These are phyloP conservation scores for Naganishia onofrii DNA, from an alignment of 768 basidiomycete genomes.

Conservation along the genomic window DNA sequence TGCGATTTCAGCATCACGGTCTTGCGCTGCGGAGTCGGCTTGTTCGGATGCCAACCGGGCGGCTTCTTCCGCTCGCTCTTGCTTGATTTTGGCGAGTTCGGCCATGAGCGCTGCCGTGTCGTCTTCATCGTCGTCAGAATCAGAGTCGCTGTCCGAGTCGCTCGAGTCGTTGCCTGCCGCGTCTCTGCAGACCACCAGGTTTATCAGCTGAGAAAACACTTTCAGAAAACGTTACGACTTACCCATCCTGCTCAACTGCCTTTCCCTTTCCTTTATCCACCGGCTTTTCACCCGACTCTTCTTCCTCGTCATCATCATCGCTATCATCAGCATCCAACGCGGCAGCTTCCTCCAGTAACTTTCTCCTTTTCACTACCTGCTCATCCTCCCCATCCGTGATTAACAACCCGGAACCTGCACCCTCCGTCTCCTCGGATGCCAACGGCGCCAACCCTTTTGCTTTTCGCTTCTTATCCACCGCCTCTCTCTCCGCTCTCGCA, in stretches of 20 bases:
- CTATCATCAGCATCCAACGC: slow-evolving; percentile 89
- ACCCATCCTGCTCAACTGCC: slow-evolving; percentile 49
- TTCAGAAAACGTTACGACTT: slow-evolving; percentile 12
- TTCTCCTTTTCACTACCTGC: slow-evolving; percentile 55
- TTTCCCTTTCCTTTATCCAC: slow-evolving; percentile 51
- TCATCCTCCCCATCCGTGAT: slow-evolving; percentile 28
- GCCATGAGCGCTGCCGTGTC: slow-evolving; percentile 90
- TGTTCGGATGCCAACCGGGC: slow-evolving; percentile 54
- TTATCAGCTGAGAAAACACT: slow-evolving; percentile 24
- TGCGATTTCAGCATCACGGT: slow-evolving; percentile 77
- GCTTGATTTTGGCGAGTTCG: slow-evolving; percentile 97
- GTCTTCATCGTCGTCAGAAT: slow-evolving; percentile 70
- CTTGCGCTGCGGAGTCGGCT: slow-evolving; percentile 37
- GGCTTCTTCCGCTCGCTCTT: slow-evolving; percentile 91
- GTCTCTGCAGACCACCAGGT: slow-evolving; percentile 1
- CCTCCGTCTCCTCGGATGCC: slow-evolving; percentile 53
- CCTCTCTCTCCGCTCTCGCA: slow-evolving; percentile 78
- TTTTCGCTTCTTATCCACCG: slow-evolving; percentile 84
- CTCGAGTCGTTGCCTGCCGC: slow-evolving; percentile 27
- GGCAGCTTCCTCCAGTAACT: slow-evolving; percentile 77
- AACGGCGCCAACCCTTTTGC: slow-evolving; percentile 66
- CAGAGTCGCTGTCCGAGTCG: slow-evolving; percentile 46
- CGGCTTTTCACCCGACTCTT: slow-evolving; percentile 23
- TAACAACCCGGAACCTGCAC: slow-evolving; percentile 40
- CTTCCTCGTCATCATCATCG: slow-evolving; percentile 61